Conservation (phyloP, 805 yeast genomes). For the Metschnikowia bowlesiae region DNA sequence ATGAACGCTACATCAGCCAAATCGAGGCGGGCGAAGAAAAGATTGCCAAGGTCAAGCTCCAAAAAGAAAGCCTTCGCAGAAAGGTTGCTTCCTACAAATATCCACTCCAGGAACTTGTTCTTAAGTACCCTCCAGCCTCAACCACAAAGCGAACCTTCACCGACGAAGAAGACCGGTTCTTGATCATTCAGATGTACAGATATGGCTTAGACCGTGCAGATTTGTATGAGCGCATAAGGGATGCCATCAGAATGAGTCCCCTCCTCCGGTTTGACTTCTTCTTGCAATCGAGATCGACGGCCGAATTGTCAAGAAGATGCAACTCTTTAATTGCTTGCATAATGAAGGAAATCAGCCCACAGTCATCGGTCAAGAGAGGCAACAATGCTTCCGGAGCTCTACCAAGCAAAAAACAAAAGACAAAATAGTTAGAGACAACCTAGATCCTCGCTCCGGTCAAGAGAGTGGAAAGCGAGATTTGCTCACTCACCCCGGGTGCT, state of each 20-base stretch:
- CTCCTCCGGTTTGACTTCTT: constrained; percentile 85
- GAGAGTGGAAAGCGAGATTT: not conserved
- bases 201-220: constrained; percentile 78
- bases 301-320: constrained; percentile 79
- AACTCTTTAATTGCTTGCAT: constrained; percentile 71
- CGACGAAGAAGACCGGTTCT: constrained; percentile 87
- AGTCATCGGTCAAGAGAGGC: constrained; percentile 1
- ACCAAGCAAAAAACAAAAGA: not conserved
- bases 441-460: not conserved
- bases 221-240: constrained; percentile 72
- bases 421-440: not conserved
- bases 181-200: constrained; percentile 72
- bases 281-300: constrained; percentile 70
- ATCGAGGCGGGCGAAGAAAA: constrained; percentile 90
- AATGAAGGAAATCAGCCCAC: constrained; percentile 51
- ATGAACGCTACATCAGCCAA: constrained; percentile 73
- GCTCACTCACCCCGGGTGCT: not conserved
- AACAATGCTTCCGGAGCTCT: not conserved
- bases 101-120: constrained; percentile 74
- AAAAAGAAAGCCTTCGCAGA: constrained; percentile 73
- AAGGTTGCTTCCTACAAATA: constrained; percentile 66
- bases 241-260: constrained; percentile 67
- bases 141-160: constrained; percentile 61
- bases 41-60: constrained; percentile 57
- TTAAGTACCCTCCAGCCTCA: constrained; percentile 70